Conservation (phyloP, 2,329 filamentous ascomycete species). For the Capronia epimyces region DNA sequence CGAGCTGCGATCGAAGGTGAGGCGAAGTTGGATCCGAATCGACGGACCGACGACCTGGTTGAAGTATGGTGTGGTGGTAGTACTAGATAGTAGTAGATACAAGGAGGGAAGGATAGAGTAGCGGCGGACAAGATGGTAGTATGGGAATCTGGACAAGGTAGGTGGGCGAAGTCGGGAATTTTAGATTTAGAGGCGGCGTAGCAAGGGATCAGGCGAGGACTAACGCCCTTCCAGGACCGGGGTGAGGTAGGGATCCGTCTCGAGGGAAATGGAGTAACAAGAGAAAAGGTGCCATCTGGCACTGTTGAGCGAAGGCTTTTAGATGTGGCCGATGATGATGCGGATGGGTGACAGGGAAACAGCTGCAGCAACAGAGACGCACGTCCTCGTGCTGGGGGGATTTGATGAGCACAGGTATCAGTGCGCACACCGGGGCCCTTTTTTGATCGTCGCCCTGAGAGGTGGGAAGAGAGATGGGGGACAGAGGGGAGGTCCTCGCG, state of each 20-base stretch:
- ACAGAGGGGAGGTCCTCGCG: background rate
- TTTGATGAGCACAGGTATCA: conserved; percentile 3
- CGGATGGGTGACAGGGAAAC: conserved; percentile 18
- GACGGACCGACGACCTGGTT: background rate
- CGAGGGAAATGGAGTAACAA: conserved; percentile 5
- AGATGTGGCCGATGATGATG: conserved; percentile 10
- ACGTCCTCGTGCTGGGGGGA: conserved; percentile 3
- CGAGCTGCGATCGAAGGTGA: background rate
- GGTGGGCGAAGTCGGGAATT: conserved; percentile 18
- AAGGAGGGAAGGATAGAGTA: background rate
- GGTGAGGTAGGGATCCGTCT: conserved; percentile 12
- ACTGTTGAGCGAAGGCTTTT: background rate
- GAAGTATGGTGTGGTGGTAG: background rate
- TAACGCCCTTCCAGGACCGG: conserved; percentile 13
- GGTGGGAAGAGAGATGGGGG: background rate
- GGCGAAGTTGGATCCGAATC: background rate
- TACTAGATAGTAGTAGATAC: too few relatives aligned
- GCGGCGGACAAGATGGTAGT: background rate
- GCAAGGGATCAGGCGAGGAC: conserved; percentile 22
- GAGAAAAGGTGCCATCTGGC: background rate
- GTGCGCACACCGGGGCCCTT: background rate
- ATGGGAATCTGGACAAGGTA: conserved; percentile 1
- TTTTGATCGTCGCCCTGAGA: background rate
- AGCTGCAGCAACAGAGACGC: conserved; percentile 19
- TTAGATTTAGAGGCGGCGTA: conserved; percentile 22